Conservation (phyloP, 2,329 filamentous ascomycete species). For the Neobulgaria alba region DNA sequence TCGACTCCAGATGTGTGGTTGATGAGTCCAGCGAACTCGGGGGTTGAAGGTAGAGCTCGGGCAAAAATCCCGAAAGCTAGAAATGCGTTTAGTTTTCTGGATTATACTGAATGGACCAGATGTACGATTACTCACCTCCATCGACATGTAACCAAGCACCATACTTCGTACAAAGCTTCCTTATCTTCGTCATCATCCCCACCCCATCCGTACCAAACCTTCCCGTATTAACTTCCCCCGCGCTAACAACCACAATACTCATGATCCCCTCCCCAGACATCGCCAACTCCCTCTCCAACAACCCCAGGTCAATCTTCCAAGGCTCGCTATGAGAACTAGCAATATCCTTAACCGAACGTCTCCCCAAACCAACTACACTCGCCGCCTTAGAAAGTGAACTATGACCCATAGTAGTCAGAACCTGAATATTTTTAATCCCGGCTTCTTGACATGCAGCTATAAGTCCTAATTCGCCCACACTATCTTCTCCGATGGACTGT, state of each 20-base stretch:
- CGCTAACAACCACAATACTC: constrained; percentile 74
- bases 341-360: constrained; percentile 57
- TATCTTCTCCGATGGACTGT: constrained; percentile 25
- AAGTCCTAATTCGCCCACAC: constrained; percentile 63
- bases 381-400: constrained; percentile 81
- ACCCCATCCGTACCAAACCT: constrained; percentile 57
- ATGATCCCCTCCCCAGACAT: constrained; percentile 40
- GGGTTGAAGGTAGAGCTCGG: constrained; percentile 48
- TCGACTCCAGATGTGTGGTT: constrained; percentile 56
- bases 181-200: constrained; percentile 42
- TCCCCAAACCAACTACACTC: constrained; percentile 70
- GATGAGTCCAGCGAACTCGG: constrained; percentile 47
- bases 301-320: constrained; percentile 61
- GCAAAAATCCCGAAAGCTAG: constrained; percentile 81
- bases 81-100: too few relatives aligned
- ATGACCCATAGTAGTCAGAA: constrained; percentile 75
- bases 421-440: constrained; percentile 58
- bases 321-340: constrained; percentile 42
- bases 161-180: constrained; percentile 62
- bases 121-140: constrained; percentile 52
- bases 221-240: constrained; percentile 86
- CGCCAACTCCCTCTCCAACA: constrained; percentile 52
- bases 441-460: constrained; percentile 55
- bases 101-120: too few relatives aligned
- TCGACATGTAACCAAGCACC: constrained; percentile 85